These are phyloP conservation scores for Fusarium citri DNA, from an alignment of 2,329 filamentous ascomycete genomes.

Conservation along the genomic window DNA sequence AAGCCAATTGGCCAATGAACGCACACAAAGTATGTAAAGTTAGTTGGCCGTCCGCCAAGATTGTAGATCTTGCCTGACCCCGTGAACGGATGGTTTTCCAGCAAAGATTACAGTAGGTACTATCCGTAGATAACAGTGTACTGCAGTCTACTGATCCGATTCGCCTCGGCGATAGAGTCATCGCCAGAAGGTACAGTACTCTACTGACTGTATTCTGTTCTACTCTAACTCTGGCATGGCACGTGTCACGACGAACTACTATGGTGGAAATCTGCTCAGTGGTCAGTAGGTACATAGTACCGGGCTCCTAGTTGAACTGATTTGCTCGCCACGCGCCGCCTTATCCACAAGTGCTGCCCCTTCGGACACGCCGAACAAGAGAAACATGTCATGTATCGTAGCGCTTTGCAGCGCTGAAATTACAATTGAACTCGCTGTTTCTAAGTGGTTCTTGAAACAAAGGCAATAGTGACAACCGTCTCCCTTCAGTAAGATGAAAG, in stretches of 20 bases:
- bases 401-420: not conserved
- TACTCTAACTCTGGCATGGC: not conserved
- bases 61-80: constrained; percentile 11
- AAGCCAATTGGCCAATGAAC: constrained; percentile 21
- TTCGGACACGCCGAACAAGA: constrained; percentile 36
- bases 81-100: not conserved
- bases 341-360: constrained; percentile 37
- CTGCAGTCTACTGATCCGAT: not conserved
- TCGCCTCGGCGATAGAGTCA: constrained; percentile 4
- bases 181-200: not conserved
- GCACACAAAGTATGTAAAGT: not conserved
- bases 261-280: constrained; percentile 16
- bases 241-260: constrained; percentile 18
- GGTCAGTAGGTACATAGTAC: not conserved
- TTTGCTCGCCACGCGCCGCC: constrained; percentile 30
- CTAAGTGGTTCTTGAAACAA: constrained; percentile 16
- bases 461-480: not conserved
- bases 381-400: constrained; percentile 8
- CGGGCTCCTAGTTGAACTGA: constrained; percentile 13
- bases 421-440: not conserved
- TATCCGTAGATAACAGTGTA: not conserved
- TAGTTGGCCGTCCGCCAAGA: not conserved
- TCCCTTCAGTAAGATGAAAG: constrained; percentile 5
- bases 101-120: not conserved
- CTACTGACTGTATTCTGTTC: not conserved